phyloP scores from a whole-genome alignment of 2,329 filamentous ascomycete genomes.

The Hypoxylon sp. region DNA sequence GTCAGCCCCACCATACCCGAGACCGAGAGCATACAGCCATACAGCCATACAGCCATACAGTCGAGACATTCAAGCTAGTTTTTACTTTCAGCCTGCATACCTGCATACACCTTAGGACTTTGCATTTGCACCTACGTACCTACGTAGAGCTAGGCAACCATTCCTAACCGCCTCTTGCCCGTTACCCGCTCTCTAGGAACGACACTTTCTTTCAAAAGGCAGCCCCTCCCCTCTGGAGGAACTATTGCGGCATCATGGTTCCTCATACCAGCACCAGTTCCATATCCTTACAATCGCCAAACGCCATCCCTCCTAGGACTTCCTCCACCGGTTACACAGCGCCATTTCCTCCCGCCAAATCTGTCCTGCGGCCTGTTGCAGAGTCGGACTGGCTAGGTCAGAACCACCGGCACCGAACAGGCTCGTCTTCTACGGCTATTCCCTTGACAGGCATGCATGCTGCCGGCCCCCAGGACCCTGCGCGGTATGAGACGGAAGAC shows the following conservation, averaged over 20 bases:
- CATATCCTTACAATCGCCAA: constrained; percentile 63
- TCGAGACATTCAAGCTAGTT: neutral
- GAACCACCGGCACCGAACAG: constrained; percentile 51
- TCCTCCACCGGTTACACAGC: constrained; percentile 70
- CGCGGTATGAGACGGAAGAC: constrained; percentile 66
- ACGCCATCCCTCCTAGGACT: constrained; percentile 77
- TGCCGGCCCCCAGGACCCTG: constrained; percentile 60
- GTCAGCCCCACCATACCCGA: no score
- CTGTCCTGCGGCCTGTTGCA: constrained; percentile 65
- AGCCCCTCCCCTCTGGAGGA: constrained; percentile 4
- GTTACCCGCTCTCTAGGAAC: constrained; percentile 1
- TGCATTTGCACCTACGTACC: neutral
- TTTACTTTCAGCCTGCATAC: neutral
- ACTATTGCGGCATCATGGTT: constrained; percentile 33
- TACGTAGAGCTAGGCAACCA: constrained; percentile 30
- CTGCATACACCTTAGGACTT: neutral
- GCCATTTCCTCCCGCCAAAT: constrained; percentile 50
- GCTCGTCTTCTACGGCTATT: constrained; percentile 39
- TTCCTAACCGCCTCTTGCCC: constrained; percentile 3
- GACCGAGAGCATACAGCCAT: no score
- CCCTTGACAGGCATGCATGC: constrained; percentile 53
- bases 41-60: no score
- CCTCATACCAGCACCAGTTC: constrained; percentile 29
- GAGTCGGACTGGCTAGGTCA: constrained; percentile 72
- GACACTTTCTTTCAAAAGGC: constrained; percentile 1